Evolutionary conservation across 495 filamentous ascomycete genomes (phyloP).

Genomic region (Neurospora terricola): DNA sequence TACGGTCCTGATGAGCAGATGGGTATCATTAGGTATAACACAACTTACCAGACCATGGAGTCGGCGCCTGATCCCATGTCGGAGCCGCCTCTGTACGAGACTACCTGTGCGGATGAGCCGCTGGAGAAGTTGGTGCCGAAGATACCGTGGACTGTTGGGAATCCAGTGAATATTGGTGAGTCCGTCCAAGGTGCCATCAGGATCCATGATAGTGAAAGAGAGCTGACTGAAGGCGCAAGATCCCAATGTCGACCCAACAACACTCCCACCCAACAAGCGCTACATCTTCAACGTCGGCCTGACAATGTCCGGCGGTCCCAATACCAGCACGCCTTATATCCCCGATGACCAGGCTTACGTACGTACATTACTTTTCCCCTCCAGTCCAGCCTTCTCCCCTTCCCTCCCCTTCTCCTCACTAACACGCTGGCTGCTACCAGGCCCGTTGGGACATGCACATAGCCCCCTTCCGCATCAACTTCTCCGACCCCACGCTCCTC

Average conservation of each 20-base stretch:
- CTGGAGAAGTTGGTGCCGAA: conserved; percentile 2
- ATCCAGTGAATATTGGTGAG: conserved; percentile 8
- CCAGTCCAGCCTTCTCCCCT: no score
- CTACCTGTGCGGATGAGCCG: conserved; percentile 7
- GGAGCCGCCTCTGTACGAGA: conserved; percentile 5
- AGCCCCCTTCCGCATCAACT: conserved; percentile 25
- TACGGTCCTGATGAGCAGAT: conserved; percentile 10
- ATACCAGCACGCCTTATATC: conserved; percentile 2
- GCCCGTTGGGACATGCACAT: conserved; percentile 5
- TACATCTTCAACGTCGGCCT: conserved; percentile 10
- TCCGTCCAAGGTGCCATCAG: not conserved
- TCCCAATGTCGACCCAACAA: not conserved
- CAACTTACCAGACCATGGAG: not conserved
- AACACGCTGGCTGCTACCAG: not conserved
- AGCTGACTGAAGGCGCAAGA: not conserved
- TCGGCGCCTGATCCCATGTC: conserved; percentile 3
- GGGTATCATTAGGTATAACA: conserved; percentile 8
- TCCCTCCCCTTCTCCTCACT: not conserved
- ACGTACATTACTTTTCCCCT: not conserved
- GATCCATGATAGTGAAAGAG: not conserved
- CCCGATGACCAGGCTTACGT: conserved; percentile 4
- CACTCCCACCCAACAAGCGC: not conserved
- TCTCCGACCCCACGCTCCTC: conserved; percentile 27
- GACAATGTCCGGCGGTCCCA: conserved; percentile 3
- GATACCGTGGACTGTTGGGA: conserved; percentile 2